These are phyloP conservation scores for Didymella segeticola DNA, from an alignment of 2,329 filamentous ascomycete species.

Conservation along the genomic window DNA sequence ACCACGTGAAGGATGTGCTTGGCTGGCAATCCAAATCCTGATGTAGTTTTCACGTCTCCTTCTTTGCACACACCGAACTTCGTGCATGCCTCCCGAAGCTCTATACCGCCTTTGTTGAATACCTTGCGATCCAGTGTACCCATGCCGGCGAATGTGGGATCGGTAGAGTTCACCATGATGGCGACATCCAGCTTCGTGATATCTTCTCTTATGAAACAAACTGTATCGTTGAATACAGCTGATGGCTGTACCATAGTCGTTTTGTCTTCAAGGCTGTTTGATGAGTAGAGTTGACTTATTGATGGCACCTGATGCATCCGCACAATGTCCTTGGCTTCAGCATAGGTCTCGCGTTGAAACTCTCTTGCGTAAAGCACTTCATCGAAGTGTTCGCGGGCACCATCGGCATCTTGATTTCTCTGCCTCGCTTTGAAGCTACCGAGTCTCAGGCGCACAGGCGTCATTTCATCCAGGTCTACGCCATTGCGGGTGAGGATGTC, in stretches of 20 bases:
- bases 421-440: constrained; percentile 29
- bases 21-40: constrained; percentile 37
- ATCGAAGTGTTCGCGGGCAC: constrained; percentile 28
- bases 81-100: constrained; percentile 29
- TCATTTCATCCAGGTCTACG: constrained; percentile 28
- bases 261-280: constrained; percentile 32
- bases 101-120: constrained; percentile 38
- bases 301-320: constrained; percentile 37
- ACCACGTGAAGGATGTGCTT: constrained; percentile 41
- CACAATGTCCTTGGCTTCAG: constrained; percentile 24
- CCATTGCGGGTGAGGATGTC: constrained; percentile 23
- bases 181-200: constrained; percentile 45
- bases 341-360: constrained; percentile 24
- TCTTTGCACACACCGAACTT: constrained; percentile 34
- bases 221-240: constrained; percentile 32
- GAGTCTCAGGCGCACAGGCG: constrained; percentile 27
- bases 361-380: constrained; percentile 36
- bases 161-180: constrained; percentile 44
- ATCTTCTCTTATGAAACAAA: constrained; percentile 41
- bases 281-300: constrained; percentile 35
- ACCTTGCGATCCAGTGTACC: constrained; percentile 41
- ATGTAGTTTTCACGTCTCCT: constrained; percentile 38
- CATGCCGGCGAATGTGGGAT: constrained; percentile 32
- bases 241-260: constrained; percentile 33
- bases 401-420: constrained; percentile 21